Evolutionary conservation across 192 early-diverging fungal genomes (phyloP).

Genomic region (Backusella circina): DNA sequence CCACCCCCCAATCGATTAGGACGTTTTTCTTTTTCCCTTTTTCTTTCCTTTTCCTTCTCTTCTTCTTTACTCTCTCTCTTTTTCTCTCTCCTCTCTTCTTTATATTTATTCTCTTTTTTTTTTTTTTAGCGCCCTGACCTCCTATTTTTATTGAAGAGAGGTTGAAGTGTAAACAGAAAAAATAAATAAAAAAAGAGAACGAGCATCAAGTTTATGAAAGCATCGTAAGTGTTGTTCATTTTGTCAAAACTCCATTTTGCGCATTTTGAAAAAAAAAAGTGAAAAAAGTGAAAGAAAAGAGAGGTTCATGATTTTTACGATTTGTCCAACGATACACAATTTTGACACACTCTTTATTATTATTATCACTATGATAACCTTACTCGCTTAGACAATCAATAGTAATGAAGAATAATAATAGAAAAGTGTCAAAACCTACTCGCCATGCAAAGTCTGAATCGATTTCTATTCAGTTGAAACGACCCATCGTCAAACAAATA

Average conservation of each 20-base stretch:
- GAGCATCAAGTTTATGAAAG: not conserved
- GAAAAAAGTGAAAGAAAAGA: not conserved
- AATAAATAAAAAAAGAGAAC: not conserved
- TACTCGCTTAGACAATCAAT: not conserved
- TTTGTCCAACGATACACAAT: slow-evolving; percentile 24
- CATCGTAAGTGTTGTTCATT: not conserved
- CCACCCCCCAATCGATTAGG: not conserved
- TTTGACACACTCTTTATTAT: slow-evolving; percentile 4
- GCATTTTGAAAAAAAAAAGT: not conserved
- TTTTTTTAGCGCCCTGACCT: not conserved
- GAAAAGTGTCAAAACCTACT: not conserved
- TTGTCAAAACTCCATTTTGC: not conserved
- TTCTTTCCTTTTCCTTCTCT: slow-evolving; percentile 1
- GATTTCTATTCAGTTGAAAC: not conserved
- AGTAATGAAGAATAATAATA: not conserved
- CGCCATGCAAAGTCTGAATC: slow-evolving; percentile 1
- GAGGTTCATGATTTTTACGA: not conserved
- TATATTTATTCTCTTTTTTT: not conserved
- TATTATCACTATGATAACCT: not conserved
- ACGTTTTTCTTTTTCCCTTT: slow-evolving; percentile 6
- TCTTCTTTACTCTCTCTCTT: not conserved
- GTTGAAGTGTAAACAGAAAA: not conserved
- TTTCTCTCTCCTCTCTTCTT: not conserved
- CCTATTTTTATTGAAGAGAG: not conserved
- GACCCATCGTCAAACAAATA: not conserved